Evolutionary conservation across 306 rosid species (phyloP).

Genomic region (Fagus sylvatica): DNA sequence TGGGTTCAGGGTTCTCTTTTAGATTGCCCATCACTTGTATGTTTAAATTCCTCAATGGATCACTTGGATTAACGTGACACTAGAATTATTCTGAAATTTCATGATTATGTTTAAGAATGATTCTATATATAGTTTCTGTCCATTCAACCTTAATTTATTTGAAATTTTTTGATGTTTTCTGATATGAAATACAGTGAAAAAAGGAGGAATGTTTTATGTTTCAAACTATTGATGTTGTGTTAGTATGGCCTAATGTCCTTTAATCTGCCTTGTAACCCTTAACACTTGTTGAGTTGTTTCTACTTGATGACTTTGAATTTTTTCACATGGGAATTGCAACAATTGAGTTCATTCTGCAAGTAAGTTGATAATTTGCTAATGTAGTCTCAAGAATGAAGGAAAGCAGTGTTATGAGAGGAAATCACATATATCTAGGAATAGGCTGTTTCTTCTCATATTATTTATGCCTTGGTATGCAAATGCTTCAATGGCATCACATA

Average conservation of each 20-base stretch:
- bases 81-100: no score
- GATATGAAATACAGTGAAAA: neutral
- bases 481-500: neutral
- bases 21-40: constrained; percentile 18
- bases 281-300: neutral
- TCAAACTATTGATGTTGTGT: neutral
- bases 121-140: neutral
- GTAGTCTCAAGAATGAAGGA: neutral
- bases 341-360: neutral
- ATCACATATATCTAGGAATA: neutral
- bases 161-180: neutral
- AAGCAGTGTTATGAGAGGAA: neutral
- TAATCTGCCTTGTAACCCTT: neutral
- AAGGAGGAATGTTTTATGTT: neutral
- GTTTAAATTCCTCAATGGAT: constrained; percentile 14
- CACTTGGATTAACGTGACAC: neutral
- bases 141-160: neutral
- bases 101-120: neutral
- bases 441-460: neutral
- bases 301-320: neutral
- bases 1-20: neutral
- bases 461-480: neutral
- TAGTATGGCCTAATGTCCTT: neutral
- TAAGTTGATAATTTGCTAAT: neutral
- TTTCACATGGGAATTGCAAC: neutral